Evolutionary conservation across 1,284 basidiomycete genomes (phyloP), one percentile per base, ranked within the genome.

Genomic region (Puccinia novopanici): DNA sequence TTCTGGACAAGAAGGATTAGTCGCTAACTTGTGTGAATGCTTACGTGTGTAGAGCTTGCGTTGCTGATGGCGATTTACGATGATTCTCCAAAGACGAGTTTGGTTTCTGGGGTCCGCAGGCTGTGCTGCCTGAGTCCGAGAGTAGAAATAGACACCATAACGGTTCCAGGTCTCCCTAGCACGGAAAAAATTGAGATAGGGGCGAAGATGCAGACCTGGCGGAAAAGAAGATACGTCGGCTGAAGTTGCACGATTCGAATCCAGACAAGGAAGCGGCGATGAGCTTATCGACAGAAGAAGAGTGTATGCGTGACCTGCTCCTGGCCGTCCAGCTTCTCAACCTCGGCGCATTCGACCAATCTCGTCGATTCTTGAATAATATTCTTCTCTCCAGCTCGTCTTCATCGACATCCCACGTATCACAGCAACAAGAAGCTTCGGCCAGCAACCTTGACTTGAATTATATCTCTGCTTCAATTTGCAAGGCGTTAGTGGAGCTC

Each of bases 261-360:
- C 63, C 40, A 22, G 19, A 45, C 22, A 67, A 67, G 63, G n/a
- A 67, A n/a, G 2, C 61, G 37, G 24, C 37, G 63, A 67, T 71
- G 8, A 71, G 68, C 48, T 54, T 71, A 24, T 71, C 68, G 19
- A 71, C 37, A 54, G 68, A 71, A n/a, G 68, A 71, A 52, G 24
- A 34, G 24, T 34, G 45, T 52, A 52, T 71, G 68, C 45, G 68
- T 13, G 68, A 71, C 50, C 48, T 71, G 19, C 24, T 71, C n/a
- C 30, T 71, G 45, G 68, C 48, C 50, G 68, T 71, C 24, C 68
- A 71, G 50, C 54, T 71, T 34, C 45, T 71, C 17, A 71, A 71
- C 68, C 45, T 71, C n/a, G 68, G 50, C 27, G 27, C 52, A 54
- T 71, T 71, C 34, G 68, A 71, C 24, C 68, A 71, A 22, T 50